Evolutionary conservation across 805 yeast species (phyloP).

Genomic region (Teunomyces lycoperdinae): DNA sequence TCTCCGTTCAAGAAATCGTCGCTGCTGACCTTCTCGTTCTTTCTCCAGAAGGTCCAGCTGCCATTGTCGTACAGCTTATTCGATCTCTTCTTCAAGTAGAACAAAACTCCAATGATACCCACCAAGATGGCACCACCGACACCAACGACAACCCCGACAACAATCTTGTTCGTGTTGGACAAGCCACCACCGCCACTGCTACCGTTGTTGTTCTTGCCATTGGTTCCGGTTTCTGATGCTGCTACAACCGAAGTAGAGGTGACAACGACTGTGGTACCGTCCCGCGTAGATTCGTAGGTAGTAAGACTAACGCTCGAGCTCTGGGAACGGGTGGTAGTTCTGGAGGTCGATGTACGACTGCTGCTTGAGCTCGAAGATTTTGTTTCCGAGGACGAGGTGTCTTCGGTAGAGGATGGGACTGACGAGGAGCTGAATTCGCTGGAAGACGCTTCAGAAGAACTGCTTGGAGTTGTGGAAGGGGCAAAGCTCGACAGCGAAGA

Average conservation of each 20-base stretch:
- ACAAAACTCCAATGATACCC: conserved; percentile 33
- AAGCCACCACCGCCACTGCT: conserved; percentile 31
- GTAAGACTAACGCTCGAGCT: conserved; percentile 13
- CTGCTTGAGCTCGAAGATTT: neutral
- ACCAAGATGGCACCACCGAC: conserved; percentile 43
- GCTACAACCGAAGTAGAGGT: conserved; percentile 36
- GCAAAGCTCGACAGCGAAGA: conserved; percentile 2
- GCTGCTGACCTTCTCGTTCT: conserved; percentile 39
- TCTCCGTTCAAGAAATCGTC: conserved; percentile 45
- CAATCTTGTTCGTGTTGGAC: conserved; percentile 40
- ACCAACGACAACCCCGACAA: conserved; percentile 48
- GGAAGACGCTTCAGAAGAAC: neutral
- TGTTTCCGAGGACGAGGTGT: neutral
- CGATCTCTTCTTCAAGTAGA: conserved; percentile 33
- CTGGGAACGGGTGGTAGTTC: neutral
- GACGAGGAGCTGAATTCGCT: neutral
- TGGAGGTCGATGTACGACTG: neutral
- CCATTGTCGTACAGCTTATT: conserved; percentile 24
- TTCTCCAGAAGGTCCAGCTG: conserved; percentile 50
- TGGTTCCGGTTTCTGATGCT: conserved; percentile 16
- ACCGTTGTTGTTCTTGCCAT: conserved; percentile 11
- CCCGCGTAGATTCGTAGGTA: conserved; percentile 30
- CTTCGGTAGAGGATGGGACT: neutral
- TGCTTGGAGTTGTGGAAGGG: neutral
- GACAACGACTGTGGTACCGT: conserved; percentile 38